Evolutionary conservation across 1,284 basidiomycete genomes (phyloP), one percentile per base, ranked within the genome.

Genomic region (Coniophora puteana): DNA sequence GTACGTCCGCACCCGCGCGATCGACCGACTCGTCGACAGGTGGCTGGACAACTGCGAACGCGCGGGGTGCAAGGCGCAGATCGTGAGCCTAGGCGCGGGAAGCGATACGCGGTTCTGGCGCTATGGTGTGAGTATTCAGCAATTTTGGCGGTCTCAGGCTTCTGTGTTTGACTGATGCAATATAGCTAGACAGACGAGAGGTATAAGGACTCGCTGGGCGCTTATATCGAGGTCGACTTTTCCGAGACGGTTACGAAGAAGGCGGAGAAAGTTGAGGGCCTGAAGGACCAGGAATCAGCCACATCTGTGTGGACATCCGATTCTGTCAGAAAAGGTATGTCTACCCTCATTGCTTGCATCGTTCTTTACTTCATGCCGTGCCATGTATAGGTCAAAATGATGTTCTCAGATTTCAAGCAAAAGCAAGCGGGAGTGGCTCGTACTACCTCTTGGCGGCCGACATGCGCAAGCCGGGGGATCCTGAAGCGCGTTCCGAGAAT

Each of bases 101-200:
- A 96, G 90, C 53, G 93, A 98, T 64, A 91, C 91, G 11, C 69
- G 94, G 33, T 97, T 89, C 62, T 98, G 93, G 93, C 71, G 93
- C 41, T 68, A 95, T 52, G 76, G 74, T 67, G 91, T 91, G 67
- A 69, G 84, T 78, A 29, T 18, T 36, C 36, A 48, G 34, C 40
- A n/a, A n/a, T 43, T 41, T 44, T 41, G 27, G 36, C 46, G 29
- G 34, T 21, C 10, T 31, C 21, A 14, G 13, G 17, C 22, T 28
- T 35, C 1, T 7, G 21, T 14, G 21, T 22, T 37, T 27, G 14
- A 34, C 42, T 32, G 44, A 40, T 14, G 14, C 40, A 44, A 42
- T 51, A 36, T 41, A 44, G 53, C 46, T 60, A 65, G 51, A 63
- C 85, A 81, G 72, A 76, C 20, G 72, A 76, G 8, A 60, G 68